Percentiles rank a stretch among this genome's conserved stretches.
Conservation (phyloP, 2,329 filamentous ascomycete genomes). For the Trichoderma polysporum region DNA sequence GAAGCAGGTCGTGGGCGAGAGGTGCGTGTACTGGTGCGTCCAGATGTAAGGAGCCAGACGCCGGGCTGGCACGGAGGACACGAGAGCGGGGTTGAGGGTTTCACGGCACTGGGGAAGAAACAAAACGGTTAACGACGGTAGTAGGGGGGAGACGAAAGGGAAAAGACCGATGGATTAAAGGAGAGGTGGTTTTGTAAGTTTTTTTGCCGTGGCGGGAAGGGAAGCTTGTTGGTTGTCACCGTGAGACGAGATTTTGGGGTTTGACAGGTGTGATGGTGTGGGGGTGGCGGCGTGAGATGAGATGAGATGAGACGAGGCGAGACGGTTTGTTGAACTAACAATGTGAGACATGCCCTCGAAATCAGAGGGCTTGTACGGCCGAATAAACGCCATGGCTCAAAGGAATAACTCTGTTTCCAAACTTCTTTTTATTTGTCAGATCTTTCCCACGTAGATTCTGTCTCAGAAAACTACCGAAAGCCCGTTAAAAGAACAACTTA, state of each 20-base stretch:
- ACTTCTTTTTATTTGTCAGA: neutral
- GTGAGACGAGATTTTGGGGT: neutral
- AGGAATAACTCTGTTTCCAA: neutral
- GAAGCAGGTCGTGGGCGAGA: slow-evolving; percentile 46
- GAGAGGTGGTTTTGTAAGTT: no score
- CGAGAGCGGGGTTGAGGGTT: slow-evolving; percentile 47
- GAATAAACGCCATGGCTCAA: slow-evolving; percentile 46
- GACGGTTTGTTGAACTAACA: slow-evolving; percentile 31
- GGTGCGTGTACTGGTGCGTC: slow-evolving; percentile 51
- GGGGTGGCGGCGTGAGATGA: neutral
- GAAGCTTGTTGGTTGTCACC: no score
- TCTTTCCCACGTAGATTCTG: neutral
- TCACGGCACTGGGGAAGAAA: slow-evolving; percentile 43
- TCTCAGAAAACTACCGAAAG: no score
- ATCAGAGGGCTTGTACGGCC: slow-evolving; percentile 40
- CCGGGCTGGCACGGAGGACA: slow-evolving; percentile 34
- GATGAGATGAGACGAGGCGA: neutral
- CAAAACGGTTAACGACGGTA: neutral
- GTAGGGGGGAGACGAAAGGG: no score
- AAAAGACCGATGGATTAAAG: no score
- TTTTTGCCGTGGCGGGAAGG: no score
- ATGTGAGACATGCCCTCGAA: slow-evolving; percentile 44
- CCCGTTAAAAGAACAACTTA: no score
- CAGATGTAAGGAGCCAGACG: slow-evolving; percentile 50
- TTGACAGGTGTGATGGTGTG: neutral